Evolutionary conservation across 208 protist genomes (phyloP), one percentile per base, ranked within the genome.

Genomic region (Wallacemonas sp.): DNA sequence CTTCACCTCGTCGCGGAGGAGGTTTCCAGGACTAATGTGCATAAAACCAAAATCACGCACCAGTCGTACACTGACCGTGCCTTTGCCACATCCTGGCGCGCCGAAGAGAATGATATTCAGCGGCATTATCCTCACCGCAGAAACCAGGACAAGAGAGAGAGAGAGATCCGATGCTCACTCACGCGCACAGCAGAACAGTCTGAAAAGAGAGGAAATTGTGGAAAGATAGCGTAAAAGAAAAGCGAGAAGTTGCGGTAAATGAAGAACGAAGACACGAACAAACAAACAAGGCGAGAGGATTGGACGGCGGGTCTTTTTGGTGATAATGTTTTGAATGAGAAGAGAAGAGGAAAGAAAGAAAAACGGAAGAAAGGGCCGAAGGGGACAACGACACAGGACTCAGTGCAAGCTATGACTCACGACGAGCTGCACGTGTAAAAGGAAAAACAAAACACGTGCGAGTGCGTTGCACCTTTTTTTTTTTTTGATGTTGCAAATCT

Each of bases 1-100:
- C 46, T 72, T 67, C 61, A 96, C 80, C 74, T 98, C 97, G 36
- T 80, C 81, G 32, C 97, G 83, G 36, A 99, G 79, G 14, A 98
- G 61, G 38, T 97, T 84, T 34, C 97, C 96, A 1, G 88, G 83
- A 39, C 81, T 94, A 26, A 98, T 68, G 75, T 98, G 92, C 8
- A 86, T 56, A 30, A 93, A 77, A 26, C 81, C 82, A 57, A 89
- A 97, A 27, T 97, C 73, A 36, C 81, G 68, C 12, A 96, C 94
- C 1, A 98, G 61, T 2, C 90, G 68, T 17, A 97, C 82, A 32
- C 94, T 96, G 41, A 89, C 71, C 16, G 85, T 90, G 3, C 89
- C 87, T 54, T 93, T 95, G 3, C 89, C 89, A 61, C 77, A 86
- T 6, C 87, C 89, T 0, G 89, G 89, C 19, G 86, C 74, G 52